These are phyloP conservation scores for Coemansia sp. DNA, from an alignment of 192 early-diverging fungal genomes.

Conservation along the genomic window DNA sequence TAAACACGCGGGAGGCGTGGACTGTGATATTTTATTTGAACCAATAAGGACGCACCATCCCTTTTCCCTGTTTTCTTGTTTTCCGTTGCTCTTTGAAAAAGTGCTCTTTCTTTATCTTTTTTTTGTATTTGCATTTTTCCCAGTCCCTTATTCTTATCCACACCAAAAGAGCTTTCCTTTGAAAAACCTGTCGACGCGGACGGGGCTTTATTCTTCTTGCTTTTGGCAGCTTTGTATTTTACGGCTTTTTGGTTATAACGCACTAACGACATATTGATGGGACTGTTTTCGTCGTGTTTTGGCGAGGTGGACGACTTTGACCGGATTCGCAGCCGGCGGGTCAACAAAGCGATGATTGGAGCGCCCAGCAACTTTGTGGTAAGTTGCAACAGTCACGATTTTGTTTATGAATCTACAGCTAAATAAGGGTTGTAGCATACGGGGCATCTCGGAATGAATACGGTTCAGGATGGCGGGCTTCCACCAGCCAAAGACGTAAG, in stretches of 20 bases:
- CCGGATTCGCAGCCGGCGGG: slow-evolving; percentile 12
- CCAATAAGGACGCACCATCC: too few relatives aligned
- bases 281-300: slow-evolving; percentile 54
- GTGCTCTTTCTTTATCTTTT: too few relatives aligned
- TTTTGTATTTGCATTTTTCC: too few relatives aligned
- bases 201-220: too few relatives aligned
- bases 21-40: too few relatives aligned
- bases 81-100: not conserved
- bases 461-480: slow-evolving; percentile 27
- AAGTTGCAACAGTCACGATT: slow-evolving; percentile 2
- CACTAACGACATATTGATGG: slow-evolving; percentile 16
- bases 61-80: not conserved
- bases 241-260: not conserved
- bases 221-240: not conserved
- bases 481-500: slow-evolving; percentile 45
- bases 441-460: slow-evolving; percentile 50
- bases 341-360: slow-evolving; percentile 55
- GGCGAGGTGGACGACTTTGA: slow-evolving; percentile 38
- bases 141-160: too few relatives aligned
- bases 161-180: too few relatives aligned
- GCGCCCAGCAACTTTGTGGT: slow-evolving; percentile 53
- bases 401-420: not conserved
- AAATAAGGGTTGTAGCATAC: slow-evolving; percentile 33
- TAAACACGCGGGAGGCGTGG: too few relatives aligned
- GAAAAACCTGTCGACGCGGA: too few relatives aligned